Percentiles rank a stretch among this genome's conserved stretches.
Conservation (phyloP, 2,329 filamentous ascomycete species). For the Trichoderma sp. region DNA sequence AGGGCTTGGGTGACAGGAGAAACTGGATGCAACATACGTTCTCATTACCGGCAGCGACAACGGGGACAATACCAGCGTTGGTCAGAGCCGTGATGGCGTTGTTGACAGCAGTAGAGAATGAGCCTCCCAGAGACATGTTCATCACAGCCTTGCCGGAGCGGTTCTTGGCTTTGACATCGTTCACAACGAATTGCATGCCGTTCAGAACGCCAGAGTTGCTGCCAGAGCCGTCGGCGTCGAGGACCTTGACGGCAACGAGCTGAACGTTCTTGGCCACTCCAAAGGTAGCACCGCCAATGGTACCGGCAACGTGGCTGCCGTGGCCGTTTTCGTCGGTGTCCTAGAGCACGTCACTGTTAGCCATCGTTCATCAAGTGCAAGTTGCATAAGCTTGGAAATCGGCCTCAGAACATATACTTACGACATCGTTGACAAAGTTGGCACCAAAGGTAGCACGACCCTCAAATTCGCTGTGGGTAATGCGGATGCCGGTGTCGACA, state of each 20-base stretch:
- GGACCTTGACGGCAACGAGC: conserved; percentile 63
- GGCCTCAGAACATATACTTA: conserved; percentile 39
- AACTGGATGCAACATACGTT: conserved; percentile 39
- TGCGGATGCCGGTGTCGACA: conserved; percentile 65
- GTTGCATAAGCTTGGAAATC: no score
- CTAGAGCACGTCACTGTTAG: conserved; percentile 32
- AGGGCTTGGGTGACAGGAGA: not conserved
- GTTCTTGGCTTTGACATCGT: conserved; percentile 48
- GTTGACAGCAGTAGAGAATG: conserved; percentile 54
- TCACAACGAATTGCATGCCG: conserved; percentile 60
- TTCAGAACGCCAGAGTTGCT: conserved; percentile 51
- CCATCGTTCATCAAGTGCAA: not conserved
- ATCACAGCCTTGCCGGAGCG: conserved; percentile 58
- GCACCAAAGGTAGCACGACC: conserved; percentile 56
- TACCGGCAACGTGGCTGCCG: conserved; percentile 66
- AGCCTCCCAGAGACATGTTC: conserved; percentile 65
- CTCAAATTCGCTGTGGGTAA: conserved; percentile 58
- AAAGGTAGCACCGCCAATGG: conserved; percentile 61
- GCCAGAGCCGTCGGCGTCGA: conserved; percentile 48
- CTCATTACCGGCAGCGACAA: conserved; percentile 65
- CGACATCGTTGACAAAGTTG: conserved; percentile 53
- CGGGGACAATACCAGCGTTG: conserved; percentile 55
- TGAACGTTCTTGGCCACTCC: conserved; percentile 63
- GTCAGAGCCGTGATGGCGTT: conserved; percentile 54
- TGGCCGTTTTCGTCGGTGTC: conserved; percentile 63